Percentiles rank a stretch among this genome's conserved stretches.
Conservation (phyloP, 345 rosid genomes). For the Kernera saxatilis region DNA sequence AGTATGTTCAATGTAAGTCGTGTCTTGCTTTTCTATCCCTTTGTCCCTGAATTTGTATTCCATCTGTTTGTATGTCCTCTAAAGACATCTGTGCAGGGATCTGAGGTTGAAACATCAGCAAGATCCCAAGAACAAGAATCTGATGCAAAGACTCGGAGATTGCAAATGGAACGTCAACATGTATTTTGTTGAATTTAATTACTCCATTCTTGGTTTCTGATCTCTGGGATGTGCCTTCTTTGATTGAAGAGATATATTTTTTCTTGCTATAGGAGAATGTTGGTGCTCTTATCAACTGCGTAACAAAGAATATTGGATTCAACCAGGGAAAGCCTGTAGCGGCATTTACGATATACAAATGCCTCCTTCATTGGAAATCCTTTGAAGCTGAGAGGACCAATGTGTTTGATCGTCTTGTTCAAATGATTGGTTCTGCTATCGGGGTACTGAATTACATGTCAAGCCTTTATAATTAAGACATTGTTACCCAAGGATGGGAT, state of each 20-base stretch:
- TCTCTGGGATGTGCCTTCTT: slow-evolving; percentile 1
- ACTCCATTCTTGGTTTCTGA: slow-evolving; percentile 13
- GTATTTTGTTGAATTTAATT: slow-evolving; percentile 40
- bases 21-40: background rate
- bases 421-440: slow-evolving; percentile 95
- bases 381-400: slow-evolving; percentile 94
- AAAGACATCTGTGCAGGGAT: slow-evolving; percentile 47
- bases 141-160: slow-evolving; percentile 67
- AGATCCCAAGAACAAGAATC: slow-evolving; percentile 58
- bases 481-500: background rate
- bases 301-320: slow-evolving; percentile 66
- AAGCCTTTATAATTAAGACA: background rate
- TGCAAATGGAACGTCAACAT: slow-evolving; percentile 68
- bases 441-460: slow-evolving; percentile 48
- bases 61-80: background rate
- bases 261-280: slow-evolving; percentile 66
- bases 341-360: slow-evolving; percentile 86
- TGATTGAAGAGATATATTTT: slow-evolving; percentile 1
- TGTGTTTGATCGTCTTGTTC: slow-evolving; percentile 95
- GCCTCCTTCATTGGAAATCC: slow-evolving; percentile 96
- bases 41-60: slow-evolving; percentile 3
- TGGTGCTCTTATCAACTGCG: slow-evolving; percentile 84
- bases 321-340: slow-evolving; percentile 88
- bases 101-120: slow-evolving; percentile 48
- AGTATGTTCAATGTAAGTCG: slow-evolving; percentile 44